Percentiles rank a stretch among this genome's conserved stretches.
These are phyloP conservation scores for Yamadazyma endophytica DNA, from an alignment of 805 yeast genomes.

Conservation along the genomic window DNA sequence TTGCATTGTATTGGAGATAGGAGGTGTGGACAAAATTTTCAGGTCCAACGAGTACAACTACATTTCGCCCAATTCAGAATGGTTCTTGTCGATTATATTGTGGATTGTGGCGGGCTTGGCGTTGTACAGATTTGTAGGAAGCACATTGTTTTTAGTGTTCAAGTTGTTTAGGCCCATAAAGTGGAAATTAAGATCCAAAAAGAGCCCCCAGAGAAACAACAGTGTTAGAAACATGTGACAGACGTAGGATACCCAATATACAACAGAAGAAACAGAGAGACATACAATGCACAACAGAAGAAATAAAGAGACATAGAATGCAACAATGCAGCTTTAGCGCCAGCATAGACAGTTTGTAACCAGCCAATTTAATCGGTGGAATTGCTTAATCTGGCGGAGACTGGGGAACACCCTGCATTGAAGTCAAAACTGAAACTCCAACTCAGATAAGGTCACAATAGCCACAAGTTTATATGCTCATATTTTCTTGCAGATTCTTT, in stretches of 20 bases:
- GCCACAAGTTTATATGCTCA: no score
- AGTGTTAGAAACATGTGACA: conserved; percentile 2
- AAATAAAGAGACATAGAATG: no score
- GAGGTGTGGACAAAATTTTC: conserved; percentile 56
- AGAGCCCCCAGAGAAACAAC: conserved; percentile 8
- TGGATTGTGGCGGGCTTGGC: conserved; percentile 96
- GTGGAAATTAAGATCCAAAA: conserved; percentile 28
- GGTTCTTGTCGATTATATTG: conserved; percentile 77
- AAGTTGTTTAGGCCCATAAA: conserved; percentile 35
- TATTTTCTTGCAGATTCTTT: no score
- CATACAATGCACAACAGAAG: no score
- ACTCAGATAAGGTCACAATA: no score
- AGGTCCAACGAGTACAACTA: conserved; percentile 26
- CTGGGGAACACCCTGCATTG: no score
- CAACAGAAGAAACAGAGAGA: neutral
- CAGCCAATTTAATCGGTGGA: no score
- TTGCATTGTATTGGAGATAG: conserved; percentile 80
- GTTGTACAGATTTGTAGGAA: conserved; percentile 73
- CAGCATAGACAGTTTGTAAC: no score
- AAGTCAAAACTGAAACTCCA: no score
- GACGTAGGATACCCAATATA: neutral
- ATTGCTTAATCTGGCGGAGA: no score
- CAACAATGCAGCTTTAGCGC: no score
- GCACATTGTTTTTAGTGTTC: conserved; percentile 51
- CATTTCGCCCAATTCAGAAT: conserved; percentile 45